Evolutionary conservation across 495 filamentous ascomycete genomes (phyloP).

Genomic region (Daldinia concentrica): DNA sequence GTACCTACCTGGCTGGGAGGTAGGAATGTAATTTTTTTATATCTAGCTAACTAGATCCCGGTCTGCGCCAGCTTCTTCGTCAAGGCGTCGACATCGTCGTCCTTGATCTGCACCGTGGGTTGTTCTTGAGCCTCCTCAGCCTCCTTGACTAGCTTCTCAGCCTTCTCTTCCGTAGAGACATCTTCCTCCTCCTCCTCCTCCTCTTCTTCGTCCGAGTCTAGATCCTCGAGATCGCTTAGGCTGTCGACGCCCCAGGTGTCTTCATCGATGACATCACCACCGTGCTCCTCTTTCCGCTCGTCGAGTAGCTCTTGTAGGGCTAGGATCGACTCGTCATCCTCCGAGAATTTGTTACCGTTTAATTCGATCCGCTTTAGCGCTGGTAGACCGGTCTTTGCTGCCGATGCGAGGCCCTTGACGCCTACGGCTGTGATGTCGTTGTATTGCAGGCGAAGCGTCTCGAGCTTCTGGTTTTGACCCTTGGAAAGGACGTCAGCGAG

Average conservation of each 20-base stretch:
- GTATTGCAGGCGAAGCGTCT: constrained; percentile 87
- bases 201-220: constrained; percentile 75
- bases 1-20: background rate
- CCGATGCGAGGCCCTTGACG: constrained; percentile 72
- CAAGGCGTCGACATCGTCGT: constrained; percentile 82
- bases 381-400: constrained; percentile 71
- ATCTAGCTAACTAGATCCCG: constrained; percentile 44
- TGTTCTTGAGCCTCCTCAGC: constrained; percentile 77
- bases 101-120: constrained; percentile 74
- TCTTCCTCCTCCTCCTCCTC: constrained; percentile 74
- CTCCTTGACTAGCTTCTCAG: constrained; percentile 72
- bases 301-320: constrained; percentile 61
- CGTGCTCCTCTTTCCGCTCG: constrained; percentile 68
- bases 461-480: constrained; percentile 78
- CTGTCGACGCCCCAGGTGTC: constrained; percentile 86
- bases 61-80: constrained; percentile 79
- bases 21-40: background rate
- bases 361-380: constrained; percentile 83
- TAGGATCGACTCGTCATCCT: constrained; percentile 75
- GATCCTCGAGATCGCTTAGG: constrained; percentile 81
- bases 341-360: constrained; percentile 93
- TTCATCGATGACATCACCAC: constrained; percentile 65
- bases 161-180: constrained; percentile 64
- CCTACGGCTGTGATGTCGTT: constrained; percentile 87
- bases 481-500: constrained; percentile 76